Base-by-base conservation (phyloP, 148 eudicot genomes). In the Salicornia ramosissima region DNA sequence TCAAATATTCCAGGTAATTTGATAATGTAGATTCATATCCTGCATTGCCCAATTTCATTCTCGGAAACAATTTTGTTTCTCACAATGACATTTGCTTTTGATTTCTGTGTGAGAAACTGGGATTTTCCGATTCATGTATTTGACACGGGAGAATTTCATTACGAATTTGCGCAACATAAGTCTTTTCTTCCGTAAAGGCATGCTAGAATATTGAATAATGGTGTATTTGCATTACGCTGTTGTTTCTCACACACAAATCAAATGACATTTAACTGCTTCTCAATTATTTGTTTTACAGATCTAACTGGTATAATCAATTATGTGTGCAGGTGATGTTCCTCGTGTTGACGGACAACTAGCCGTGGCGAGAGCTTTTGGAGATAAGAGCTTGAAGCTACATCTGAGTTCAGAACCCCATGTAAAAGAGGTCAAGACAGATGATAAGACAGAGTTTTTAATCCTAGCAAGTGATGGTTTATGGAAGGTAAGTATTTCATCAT, bases 271-370 rank as follows among this genome's bases (percentile, higher is more conserved):
- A 2, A 42, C 18, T 13, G 10, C 36, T 24, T 18, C 4, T 53
- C 43, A n/a, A 49, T 40, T n/a, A n/a, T n/a, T n/a, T 18, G 14
- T 18, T 31, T 11, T 14, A 33, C 24, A 33, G 0, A 54, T 42
- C 3, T 61, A 61, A 36, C 26, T 34, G 29, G 14, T 40, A 50
- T 31, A 30, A 29, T n/a, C n/a, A n/a, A 36, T 8, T 42, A n/a
- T 68, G 69, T 42, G 69, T 36, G 62, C 74, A 92, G 96, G 94
- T 67, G 97, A 92, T 71, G 96, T 90, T 26, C 96, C 96, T 57
- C 88, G 96, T 45, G 98, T 93, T 54, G 96, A 93, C 71, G 98
- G 95, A n/a, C 94, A 85, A 79, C 78, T 93, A 47, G 98, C 96
- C 6, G 96, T 93, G 58, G 88, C 98, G 0, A 86, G 98, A 79